These are phyloP conservation scores for Nicotiana otophora DNA, from an alignment of 257 asterid species.

Conservation along the genomic window DNA sequence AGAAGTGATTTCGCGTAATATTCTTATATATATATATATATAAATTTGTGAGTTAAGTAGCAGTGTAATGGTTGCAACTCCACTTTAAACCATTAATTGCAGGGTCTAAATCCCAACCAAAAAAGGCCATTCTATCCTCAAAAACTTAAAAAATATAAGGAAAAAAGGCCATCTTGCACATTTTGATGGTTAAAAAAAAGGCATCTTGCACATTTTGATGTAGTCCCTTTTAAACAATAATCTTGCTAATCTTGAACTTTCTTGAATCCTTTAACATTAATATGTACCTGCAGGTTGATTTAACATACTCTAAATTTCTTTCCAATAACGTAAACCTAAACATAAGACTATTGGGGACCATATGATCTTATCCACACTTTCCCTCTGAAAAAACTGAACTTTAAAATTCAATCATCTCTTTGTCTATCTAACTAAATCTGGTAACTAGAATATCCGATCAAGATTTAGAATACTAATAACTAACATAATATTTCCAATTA, in stretches of 20 bases:
- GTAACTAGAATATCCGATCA: background rate
- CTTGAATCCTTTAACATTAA: too few relatives aligned
- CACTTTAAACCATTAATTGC: background rate
- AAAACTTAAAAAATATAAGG: background rate
- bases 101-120: background rate
- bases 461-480: background rate
- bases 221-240: background rate
- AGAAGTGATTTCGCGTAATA: too few relatives aligned
- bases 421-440: too few relatives aligned
- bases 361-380: too few relatives aligned
- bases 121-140: too few relatives aligned
- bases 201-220: background rate
- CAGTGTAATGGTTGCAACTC: background rate
- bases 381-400: too few relatives aligned
- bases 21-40: too few relatives aligned
- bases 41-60: background rate
- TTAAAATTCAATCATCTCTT: too few relatives aligned
- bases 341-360: too few relatives aligned
- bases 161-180: background rate
- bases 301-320: too few relatives aligned
- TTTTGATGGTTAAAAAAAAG: background rate
- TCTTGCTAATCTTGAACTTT: background rate
- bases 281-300: too few relatives aligned
- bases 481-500: too few relatives aligned
- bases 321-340: background rate